These are phyloP conservation scores for Tritrichomonas foetus DNA, from an alignment of 208 protist species.

Conservation along the genomic window DNA sequence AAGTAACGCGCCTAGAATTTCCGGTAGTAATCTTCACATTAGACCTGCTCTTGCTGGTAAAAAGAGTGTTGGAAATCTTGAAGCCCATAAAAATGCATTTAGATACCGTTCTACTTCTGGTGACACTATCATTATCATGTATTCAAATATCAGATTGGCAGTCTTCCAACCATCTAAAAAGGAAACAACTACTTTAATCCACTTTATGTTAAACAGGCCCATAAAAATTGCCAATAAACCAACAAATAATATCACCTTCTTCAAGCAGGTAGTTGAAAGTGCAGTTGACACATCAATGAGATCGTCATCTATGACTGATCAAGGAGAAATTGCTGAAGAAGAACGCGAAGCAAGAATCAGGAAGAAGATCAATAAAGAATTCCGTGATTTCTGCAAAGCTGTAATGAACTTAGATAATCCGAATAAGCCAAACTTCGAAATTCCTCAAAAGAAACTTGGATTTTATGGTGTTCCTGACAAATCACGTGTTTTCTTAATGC, in stretches of 20 bases:
- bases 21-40: background rate
- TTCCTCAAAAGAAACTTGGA: background rate
- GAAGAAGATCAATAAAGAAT: slow-evolving; percentile 27
- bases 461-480: slow-evolving; percentile 9
- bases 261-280: background rate
- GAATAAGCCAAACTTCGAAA: background rate
- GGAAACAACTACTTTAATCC: background rate
- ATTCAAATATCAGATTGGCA: background rate
- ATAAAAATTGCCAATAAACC: background rate
- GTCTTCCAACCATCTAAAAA: background rate
- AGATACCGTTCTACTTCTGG: background rate
- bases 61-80: background rate
- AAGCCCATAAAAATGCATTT: slow-evolving; percentile 17
- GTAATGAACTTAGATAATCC: background rate
- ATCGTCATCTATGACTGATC: background rate
- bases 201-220: background rate
- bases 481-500: background rate
- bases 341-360: background rate
- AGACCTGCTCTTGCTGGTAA: background rate
- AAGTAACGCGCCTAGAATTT: background rate
- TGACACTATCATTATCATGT: background rate
- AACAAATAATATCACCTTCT: background rate
- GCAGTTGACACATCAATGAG: background rate
- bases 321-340: slow-evolving; percentile 10
- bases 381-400: background rate